Evolutionary conservation across 1,139 yeast genomes (phyloP), one percentile per base, ranked within the genome.

Genomic region (Diutina mesorugosa): DNA sequence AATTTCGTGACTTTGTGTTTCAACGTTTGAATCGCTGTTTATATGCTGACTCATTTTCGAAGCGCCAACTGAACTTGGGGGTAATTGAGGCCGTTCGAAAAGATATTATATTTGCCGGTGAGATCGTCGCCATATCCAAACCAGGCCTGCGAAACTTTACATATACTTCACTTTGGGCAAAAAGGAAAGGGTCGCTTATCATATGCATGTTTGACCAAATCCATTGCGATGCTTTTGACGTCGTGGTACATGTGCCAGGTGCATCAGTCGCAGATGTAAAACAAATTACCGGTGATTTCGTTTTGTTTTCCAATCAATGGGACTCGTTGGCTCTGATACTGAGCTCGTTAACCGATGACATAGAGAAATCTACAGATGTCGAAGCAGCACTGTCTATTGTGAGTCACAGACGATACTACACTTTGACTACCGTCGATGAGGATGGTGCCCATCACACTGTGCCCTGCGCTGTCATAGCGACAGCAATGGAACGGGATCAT

Each of bases 111-210:
- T 76, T 76, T 64, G 77, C 80, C 1, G 80, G 80, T n/a, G 85
- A 81, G 63, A 79, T 81, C 54, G 78, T 81, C 10, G 85, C 85
- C 6, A 79, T 81, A 55, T 69, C 76, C 48, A 64, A 83, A 56
- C 80, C 80, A 26, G 78, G 78, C 1, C 78, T 73, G 55, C 74
- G 72, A 55, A 78, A 75, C 55, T 72, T 78, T 59, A 86, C 89
- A 0, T 86, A 91, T 90, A 85, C 91, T 4, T 85, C 91, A 0
- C 69, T 90, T 58, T 91, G 97, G 97, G 95, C 95, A 0, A 90
- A 90, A 65, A 76, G 81, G 58, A 83, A 83, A 62, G 84, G 85
- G 2, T 82, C 81, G 56, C 71, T 87, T 59, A 78, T 90, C 56
- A 86, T 90, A 53, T 85, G 95, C 73, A 90, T 89, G 73, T 84